These are phyloP conservation scores for Lentinula lateritia DNA, from an alignment of 768 basidiomycete genomes.

Conservation along the genomic window DNA sequence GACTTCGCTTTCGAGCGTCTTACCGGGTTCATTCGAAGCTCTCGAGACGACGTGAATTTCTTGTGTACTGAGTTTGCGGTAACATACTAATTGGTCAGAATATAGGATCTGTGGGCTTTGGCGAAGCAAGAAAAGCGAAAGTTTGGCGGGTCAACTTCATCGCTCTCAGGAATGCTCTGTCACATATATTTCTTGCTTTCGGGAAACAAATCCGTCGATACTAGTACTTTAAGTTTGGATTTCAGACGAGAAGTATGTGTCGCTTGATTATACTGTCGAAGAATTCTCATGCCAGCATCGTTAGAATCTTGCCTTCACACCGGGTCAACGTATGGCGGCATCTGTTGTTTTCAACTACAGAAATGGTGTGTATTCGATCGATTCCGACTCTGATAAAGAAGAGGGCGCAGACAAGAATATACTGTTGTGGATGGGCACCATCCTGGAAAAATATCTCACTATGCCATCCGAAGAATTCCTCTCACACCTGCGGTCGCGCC, in stretches of 20 bases:
- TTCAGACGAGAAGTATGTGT: conserved; percentile 56
- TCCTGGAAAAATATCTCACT: conserved; percentile 88
- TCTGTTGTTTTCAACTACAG: conserved; percentile 61
- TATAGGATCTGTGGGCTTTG: conserved; percentile 59
- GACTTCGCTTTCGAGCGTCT: conserved; percentile 85
- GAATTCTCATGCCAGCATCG: neutral
- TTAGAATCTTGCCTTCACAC: conserved; percentile 62
- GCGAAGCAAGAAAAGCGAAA: conserved; percentile 50
- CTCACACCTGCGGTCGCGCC: conserved; percentile 37
- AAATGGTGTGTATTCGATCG: conserved; percentile 64
- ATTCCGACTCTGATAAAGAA: conserved; percentile 41
- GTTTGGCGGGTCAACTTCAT: conserved; percentile 89
- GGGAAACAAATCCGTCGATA: conserved; percentile 61
- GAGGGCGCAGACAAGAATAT: conserved; percentile 55
- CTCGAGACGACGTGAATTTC: conserved; percentile 57
- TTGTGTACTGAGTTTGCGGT: neutral
- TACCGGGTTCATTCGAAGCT: conserved; percentile 70
- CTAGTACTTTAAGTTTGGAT: conserved; percentile 47
- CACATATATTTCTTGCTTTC: conserved; percentile 90
- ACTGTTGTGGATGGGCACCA: conserved; percentile 77
- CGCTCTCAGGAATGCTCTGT: conserved; percentile 73
- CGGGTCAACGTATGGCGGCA: conserved; percentile 74
- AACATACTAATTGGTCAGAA: neutral
- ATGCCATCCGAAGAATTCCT: conserved; percentile 57
- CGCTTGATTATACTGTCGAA: neutral